Conservation (phyloP, 805 yeast genomes). For the Cyberlindnera mycetangii region DNA sequence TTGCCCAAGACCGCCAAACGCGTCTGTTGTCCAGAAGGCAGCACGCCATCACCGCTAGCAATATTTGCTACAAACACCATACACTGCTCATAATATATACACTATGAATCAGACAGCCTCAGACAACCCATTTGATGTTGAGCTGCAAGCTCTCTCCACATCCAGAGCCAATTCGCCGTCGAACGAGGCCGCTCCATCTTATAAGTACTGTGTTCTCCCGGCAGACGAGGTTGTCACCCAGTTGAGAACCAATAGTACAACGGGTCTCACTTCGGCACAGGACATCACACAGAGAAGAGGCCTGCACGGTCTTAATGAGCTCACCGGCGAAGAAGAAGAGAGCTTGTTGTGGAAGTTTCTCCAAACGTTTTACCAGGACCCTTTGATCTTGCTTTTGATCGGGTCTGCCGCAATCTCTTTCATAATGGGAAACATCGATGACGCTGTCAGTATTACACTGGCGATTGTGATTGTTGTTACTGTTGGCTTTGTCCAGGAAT, state of each 20-base stretch:
- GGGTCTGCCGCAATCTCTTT: conserved; percentile 88
- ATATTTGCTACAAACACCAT: neutral
- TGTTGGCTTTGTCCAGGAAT: conserved; percentile 97
- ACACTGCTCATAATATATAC: neutral
- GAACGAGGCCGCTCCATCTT: conserved; percentile 53
- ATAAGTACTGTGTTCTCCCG: conserved; percentile 56
- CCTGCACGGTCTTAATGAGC: conserved; percentile 79
- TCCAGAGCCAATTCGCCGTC: conserved; percentile 25
- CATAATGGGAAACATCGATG: conserved; percentile 94
- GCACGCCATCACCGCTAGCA: neutral
- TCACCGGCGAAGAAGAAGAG: conserved; percentile 75
- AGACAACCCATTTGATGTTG: conserved; percentile 34
- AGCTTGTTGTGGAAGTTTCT: conserved; percentile 66
- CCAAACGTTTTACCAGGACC: conserved; percentile 83
- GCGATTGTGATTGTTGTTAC: conserved; percentile 92
- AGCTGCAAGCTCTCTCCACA: conserved; percentile 9
- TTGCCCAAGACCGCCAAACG: too few relatives aligned
- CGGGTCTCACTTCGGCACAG: conserved; percentile 65
- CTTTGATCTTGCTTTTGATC: conserved; percentile 79
- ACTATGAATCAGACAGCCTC: conserved; percentile 4
- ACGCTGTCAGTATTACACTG: conserved; percentile 88
- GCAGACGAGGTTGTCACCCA: conserved; percentile 63
- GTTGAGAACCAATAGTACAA: conserved; percentile 54
- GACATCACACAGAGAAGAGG: conserved; percentile 72
- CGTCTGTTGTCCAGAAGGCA: too few relatives aligned